A percentile compares a stretch with the other conserved stretches of the same genome.
Conservation (phyloP, 1,284 basidiomycete species). For the Pisolithus thermaeus region DNA sequence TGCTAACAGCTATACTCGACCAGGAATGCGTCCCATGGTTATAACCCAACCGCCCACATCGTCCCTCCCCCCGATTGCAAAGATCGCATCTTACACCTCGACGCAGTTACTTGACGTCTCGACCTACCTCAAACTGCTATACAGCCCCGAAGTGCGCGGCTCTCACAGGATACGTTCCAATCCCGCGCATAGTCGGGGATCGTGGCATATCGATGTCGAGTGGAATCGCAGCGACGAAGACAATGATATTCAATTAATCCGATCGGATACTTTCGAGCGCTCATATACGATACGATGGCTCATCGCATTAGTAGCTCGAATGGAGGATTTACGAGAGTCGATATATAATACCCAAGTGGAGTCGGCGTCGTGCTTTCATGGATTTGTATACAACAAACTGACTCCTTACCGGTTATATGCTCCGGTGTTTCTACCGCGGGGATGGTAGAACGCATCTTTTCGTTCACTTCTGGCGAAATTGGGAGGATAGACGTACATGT, state of each 20-base stretch:
- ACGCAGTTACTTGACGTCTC: slow-evolving; percentile 20
- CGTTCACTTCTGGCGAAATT: slow-evolving; percentile 27
- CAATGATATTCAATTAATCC: slow-evolving; percentile 18
- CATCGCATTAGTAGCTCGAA: slow-evolving; percentile 45
- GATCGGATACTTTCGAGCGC: slow-evolving; percentile 61
- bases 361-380: background rate
- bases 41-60: slow-evolving; percentile 16
- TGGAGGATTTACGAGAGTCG: slow-evolving; percentile 13
- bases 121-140: slow-evolving; percentile 26
- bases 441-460: slow-evolving; percentile 33
- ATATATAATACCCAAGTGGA: slow-evolving; percentile 15
- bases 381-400: slow-evolving; percentile 40
- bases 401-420: slow-evolving; percentile 59
- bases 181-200: background rate
- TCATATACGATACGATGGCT: slow-evolving; percentile 68
- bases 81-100: slow-evolving; percentile 16
- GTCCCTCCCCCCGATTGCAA: slow-evolving; percentile 23
- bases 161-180: no score
- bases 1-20: background rate
- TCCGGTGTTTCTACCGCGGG: slow-evolving; percentile 56
- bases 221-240: background rate
- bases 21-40: background rate
- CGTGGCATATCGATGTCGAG: background rate
- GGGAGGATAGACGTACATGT: slow-evolving; percentile 41
- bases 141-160: slow-evolving; percentile 32